Conservation (phyloP, 208 protist species). For the Wallacemonas rigidus region DNA sequence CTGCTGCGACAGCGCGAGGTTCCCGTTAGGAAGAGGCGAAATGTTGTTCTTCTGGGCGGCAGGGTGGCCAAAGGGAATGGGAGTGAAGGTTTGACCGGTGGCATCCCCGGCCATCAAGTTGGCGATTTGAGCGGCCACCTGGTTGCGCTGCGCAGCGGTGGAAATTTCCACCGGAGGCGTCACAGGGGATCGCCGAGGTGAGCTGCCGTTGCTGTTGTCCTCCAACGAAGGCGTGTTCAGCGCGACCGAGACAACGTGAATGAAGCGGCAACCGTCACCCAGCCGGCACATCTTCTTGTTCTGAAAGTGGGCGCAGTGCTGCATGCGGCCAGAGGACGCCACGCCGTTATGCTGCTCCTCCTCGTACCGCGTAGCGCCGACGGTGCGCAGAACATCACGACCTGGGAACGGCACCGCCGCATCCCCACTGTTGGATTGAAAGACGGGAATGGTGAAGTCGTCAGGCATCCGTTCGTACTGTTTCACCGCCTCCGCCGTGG, state of each 20-base stretch:
- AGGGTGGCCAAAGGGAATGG: not conserved
- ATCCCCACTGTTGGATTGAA: conserved; percentile 68
- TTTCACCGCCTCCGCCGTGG: conserved; percentile 37
- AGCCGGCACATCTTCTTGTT: conserved; percentile 79
- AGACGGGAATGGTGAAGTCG: conserved; percentile 63
- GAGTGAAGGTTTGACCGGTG: not conserved
- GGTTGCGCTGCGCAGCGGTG: conserved; percentile 9
- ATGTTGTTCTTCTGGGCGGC: not conserved
- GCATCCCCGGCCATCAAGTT: not conserved
- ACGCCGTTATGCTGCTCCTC: conserved; percentile 35
- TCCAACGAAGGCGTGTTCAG: conserved; percentile 23
- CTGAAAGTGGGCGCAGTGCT: conserved; percentile 85
- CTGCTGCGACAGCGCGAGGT: not conserved
- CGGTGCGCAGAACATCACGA: conserved; percentile 68
- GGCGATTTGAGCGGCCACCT: not conserved
- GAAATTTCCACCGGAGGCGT: not conserved
- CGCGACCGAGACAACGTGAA: conserved; percentile 69
- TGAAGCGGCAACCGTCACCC: conserved; percentile 73
- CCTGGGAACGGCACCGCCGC: conserved; percentile 50
- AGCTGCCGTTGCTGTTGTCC: conserved; percentile 11
- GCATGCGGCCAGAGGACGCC: conserved; percentile 66
- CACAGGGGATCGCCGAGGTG: conserved; percentile 17
- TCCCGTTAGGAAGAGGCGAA: not conserved
- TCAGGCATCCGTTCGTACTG: conserved; percentile 62
- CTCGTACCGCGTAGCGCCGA: conserved; percentile 70